Conservation (phyloP, 371 early-diverging fungal species). For the Mortierella sp. region DNA sequence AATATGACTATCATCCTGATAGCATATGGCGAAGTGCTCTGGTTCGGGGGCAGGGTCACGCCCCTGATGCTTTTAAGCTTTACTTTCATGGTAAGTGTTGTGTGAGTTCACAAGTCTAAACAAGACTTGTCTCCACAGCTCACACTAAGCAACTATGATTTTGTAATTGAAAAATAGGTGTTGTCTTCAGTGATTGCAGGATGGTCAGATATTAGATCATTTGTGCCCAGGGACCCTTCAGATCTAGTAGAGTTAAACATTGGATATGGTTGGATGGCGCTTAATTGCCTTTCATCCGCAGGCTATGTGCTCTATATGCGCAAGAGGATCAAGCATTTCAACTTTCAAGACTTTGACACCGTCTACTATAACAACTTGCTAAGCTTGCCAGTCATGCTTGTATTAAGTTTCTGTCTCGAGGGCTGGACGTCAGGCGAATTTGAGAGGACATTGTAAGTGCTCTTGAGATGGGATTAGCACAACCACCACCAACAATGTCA, state of each 20-base stretch:
- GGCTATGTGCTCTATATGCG: conserved; percentile 93
- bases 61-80: conserved; percentile 89
- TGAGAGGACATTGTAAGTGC: conserved; percentile 67
- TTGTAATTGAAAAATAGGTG: conserved; percentile 59
- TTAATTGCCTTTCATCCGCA: conserved; percentile 94
- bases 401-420: conserved; percentile 85
- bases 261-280: conserved; percentile 94
- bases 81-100: conserved; percentile 79
- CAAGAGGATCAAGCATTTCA: conserved; percentile 84
- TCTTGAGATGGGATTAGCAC: neutral
- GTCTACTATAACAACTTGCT: conserved; percentile 97
- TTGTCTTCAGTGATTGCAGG: conserved; percentile 95
- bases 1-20: conserved; percentile 98
- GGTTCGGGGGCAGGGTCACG: conserved; percentile 85
- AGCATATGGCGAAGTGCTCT: conserved; percentile 93
- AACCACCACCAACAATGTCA: neutral
- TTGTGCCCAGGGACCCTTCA: conserved; percentile 42
- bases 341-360: conserved; percentile 95
- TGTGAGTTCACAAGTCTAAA: neutral
- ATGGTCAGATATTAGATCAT: conserved; percentile 72
- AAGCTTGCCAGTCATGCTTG: conserved; percentile 86
- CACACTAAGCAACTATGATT: neutral
- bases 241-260: conserved; percentile 55
- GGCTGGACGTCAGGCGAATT: conserved; percentile 74
- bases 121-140: neutral